Percentiles rank a stretch among this genome's conserved stretches.
Conservation (phyloP, 2,329 filamentous ascomycete genomes). For the Neoascochyta sp. region DNA sequence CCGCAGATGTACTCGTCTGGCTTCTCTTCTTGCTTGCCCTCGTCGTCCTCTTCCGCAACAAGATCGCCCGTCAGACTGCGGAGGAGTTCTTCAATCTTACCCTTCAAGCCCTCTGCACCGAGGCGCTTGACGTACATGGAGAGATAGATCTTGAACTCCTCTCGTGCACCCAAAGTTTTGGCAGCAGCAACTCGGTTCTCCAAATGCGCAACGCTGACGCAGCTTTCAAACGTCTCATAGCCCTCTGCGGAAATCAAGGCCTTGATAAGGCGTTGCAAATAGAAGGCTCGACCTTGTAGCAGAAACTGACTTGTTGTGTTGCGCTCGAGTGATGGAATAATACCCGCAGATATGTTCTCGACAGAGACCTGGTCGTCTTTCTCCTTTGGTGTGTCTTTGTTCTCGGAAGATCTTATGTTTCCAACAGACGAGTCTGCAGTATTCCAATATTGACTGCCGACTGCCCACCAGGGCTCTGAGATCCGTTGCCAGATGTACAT, state of each 20-base stretch:
- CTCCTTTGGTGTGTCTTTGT: constrained; percentile 27
- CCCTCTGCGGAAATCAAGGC: constrained; percentile 81
- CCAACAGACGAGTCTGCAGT: constrained; percentile 87
- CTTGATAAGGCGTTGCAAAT: constrained; percentile 88
- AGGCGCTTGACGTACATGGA: constrained; percentile 97
- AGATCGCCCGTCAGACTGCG: constrained; percentile 74
- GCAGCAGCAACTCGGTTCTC: constrained; percentile 93
- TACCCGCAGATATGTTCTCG: constrained; percentile 74
- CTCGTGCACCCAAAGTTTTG: constrained; percentile 74
- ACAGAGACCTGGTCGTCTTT: constrained; percentile 50
- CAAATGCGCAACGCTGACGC: constrained; percentile 87
- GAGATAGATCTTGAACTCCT: constrained; percentile 93
- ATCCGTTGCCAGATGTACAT: constrained; percentile 93
- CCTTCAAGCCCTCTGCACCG: constrained; percentile 79
- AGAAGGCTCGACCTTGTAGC: constrained; percentile 86
- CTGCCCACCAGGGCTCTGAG: constrained; percentile 98
- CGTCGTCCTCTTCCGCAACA: constrained; percentile 57
- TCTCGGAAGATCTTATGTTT: constrained; percentile 64
- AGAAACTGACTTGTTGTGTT: constrained; percentile 93
- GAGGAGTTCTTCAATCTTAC: constrained; percentile 90
- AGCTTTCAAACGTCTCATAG: constrained; percentile 86
- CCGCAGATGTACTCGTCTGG: constrained; percentile 76
- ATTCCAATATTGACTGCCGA: constrained; percentile 98
- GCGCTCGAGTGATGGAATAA: constrained; percentile 88
- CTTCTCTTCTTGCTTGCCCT: constrained; percentile 48